Percentiles rank a stretch among this genome's conserved stretches.
These are phyloP conservation scores for Mycena latifolia DNA, from an alignment of 768 basidiomycete species.

Conservation along the genomic window DNA sequence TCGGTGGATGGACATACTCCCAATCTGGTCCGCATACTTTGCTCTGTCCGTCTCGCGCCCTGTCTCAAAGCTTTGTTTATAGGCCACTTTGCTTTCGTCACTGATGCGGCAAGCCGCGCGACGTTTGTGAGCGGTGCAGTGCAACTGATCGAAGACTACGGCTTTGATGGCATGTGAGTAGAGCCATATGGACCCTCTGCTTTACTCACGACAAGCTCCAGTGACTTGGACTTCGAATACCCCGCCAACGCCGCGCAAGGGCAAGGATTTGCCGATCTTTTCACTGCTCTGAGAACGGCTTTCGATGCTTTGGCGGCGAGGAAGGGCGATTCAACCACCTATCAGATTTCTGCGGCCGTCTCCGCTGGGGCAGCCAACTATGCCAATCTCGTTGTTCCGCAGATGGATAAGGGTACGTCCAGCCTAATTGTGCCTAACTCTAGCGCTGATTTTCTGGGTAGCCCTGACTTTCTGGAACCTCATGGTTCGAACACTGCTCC, in stretches of 20 bases:
- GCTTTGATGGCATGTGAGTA: slow-evolving; percentile 81
- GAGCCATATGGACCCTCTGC: not conserved
- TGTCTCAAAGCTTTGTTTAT: not conserved
- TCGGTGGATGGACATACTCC: slow-evolving; percentile 80
- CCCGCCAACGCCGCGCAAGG: slow-evolving; percentile 70
- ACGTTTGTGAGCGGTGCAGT: slow-evolving; percentile 75
- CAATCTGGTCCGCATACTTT: slow-evolving; percentile 55
- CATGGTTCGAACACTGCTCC: slow-evolving; percentile 60
- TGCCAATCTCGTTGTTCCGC: slow-evolving; percentile 65
- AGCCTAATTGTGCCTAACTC: not conserved
- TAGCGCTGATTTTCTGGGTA: slow-evolving; percentile 17
- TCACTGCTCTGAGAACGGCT: slow-evolving; percentile 71
- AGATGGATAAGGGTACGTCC: slow-evolving; percentile 62
- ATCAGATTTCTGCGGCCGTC: slow-evolving; percentile 73
- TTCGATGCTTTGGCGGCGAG: slow-evolving; percentile 67
- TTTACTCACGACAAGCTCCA: slow-evolving; percentile 37
- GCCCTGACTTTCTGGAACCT: slow-evolving; percentile 85
- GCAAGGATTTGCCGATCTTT: slow-evolving; percentile 74
- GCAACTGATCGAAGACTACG: slow-evolving; percentile 77
- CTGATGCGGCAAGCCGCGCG: slow-evolving; percentile 58
- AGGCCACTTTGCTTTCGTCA: slow-evolving; percentile 79
- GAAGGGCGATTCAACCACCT: slow-evolving; percentile 74
- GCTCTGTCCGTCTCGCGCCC: not conserved
- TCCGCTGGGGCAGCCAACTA: slow-evolving; percentile 74
- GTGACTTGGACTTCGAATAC: slow-evolving; percentile 87